Evolutionary conservation across 345 rosid species (phyloP), one percentile per base, ranked within the genome.

Genomic region (Corchorus capsularis): DNA sequence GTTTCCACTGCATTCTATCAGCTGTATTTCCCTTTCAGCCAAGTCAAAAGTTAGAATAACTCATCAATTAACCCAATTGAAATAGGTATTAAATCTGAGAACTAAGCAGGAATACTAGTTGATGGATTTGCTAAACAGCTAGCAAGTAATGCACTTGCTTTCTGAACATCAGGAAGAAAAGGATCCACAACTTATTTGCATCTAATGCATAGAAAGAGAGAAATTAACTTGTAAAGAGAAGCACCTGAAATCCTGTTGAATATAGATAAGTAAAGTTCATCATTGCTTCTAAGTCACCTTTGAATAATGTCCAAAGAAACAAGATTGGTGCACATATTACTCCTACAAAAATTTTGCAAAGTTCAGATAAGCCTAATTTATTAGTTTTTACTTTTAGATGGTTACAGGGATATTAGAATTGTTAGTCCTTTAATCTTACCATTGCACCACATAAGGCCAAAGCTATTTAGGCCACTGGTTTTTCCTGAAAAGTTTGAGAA

Each of bases 391-490:
- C 68, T 59, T 41, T 15, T 13, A 56, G 22, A 53, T 56, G 52
- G 50, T 17, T 16, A 43, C 63, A 59, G 52, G 49, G 15, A 20
- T 8, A 43, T 16, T 22, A 2, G 35, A 37, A 57, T 34, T 50
- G 17, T 17, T 45, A 15, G 45, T 43, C 60, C 35, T 67, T 50
- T 49, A 10, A 66, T 66, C 79, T 75, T 82, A 89, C 92, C 93
- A 72, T 87, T 89, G 82, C 90, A 89, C 93, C 90, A 87, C 89
- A 89, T 89, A 47, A 89, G 90, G 22, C 89, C 93, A 80, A 89
- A 89, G 83, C 86, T 89, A 72, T 84, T 89, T 41, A 89, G 88
- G 80, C 93, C 90, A 57, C 89, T 83, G 57, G 93, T 84, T 82
- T 87, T 89, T 60, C 90, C 92, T 84, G 85, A 61, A 69, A 80